Conservation (phyloP, 1,139 yeast species). For the Meyerozyma guilliermondii region DNA sequence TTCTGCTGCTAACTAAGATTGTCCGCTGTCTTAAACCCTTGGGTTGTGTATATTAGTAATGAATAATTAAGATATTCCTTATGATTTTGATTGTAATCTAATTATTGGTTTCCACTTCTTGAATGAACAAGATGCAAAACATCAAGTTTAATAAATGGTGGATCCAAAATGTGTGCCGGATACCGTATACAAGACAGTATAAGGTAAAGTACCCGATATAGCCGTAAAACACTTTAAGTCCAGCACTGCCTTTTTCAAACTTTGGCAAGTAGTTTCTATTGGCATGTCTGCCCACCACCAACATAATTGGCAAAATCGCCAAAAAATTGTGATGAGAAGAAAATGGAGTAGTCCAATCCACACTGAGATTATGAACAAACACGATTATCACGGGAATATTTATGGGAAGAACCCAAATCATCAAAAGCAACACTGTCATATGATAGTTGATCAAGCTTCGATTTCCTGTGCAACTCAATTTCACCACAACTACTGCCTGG, state of each 20-base stretch:
- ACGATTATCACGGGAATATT: conserved; percentile 66
- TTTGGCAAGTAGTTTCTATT: conserved; percentile 8
- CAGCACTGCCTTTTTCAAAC: conserved; percentile 4
- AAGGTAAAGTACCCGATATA: conserved; percentile 37
- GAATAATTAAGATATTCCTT: conserved; percentile 2
- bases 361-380: conserved; percentile 61
- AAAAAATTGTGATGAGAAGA: conserved; percentile 71
- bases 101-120: background rate
- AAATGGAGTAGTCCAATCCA: conserved; percentile 71
- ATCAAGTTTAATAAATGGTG: conserved; percentile 61
- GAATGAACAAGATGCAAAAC: conserved; percentile 37
- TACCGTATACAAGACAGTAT: conserved; percentile 59
- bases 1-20: conserved; percentile 57
- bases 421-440: conserved; percentile 47
- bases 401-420: conserved; percentile 66
- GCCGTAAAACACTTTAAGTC: conserved; percentile 6
- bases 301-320: conserved; percentile 59
- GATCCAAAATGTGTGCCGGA: conserved; percentile 65
- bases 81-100: background rate
- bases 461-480: conserved; percentile 12
- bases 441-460: conserved; percentile 42
- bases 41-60: conserved; percentile 3
- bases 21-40: conserved; percentile 1
- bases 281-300: conserved; percentile 44
- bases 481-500: conserved; percentile 45